These are phyloP conservation scores for Echites panduratus DNA, from an alignment of 257 asterid genomes.

Conservation along the genomic window DNA sequence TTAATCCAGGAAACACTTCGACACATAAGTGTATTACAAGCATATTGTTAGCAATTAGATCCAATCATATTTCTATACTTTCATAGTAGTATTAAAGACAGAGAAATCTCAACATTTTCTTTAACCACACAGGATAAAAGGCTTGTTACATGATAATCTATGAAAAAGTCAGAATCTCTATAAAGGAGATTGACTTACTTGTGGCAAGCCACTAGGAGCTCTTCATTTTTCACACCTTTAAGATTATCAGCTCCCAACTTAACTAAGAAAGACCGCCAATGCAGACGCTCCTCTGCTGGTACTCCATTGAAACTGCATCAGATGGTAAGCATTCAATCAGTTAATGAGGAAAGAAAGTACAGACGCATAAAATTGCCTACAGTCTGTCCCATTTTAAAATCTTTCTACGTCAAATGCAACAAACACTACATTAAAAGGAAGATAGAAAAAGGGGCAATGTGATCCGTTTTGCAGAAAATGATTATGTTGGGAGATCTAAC, in stretches of 20 bases:
- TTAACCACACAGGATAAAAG: not conserved
- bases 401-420: not conserved
- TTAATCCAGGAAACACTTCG: not conserved
- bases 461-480: not conserved
- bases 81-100: too few relatives aligned
- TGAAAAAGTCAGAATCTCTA: not conserved
- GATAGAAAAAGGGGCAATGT: not conserved
- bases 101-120: not conserved
- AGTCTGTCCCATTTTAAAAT: not conserved
- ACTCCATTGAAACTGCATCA: slow-evolving; percentile 81
- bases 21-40: not conserved
- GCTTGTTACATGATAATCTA: not conserved
- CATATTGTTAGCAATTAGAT: not conserved
- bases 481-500: not conserved
- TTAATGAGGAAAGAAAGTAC: slow-evolving; percentile 2
- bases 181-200: slow-evolving; percentile 21
- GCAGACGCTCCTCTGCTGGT: slow-evolving; percentile 91
- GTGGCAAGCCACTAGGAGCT: slow-evolving; percentile 83
- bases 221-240: slow-evolving; percentile 85
- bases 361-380: not conserved
- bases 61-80: not conserved
- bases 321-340: not conserved
- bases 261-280: slow-evolving; percentile 91
- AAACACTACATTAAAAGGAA: not conserved
- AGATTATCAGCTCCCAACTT: slow-evolving; percentile 93